Conservation (phyloP, 257 asterid genomes). For the Lithospermum erythrorhizon region DNA sequence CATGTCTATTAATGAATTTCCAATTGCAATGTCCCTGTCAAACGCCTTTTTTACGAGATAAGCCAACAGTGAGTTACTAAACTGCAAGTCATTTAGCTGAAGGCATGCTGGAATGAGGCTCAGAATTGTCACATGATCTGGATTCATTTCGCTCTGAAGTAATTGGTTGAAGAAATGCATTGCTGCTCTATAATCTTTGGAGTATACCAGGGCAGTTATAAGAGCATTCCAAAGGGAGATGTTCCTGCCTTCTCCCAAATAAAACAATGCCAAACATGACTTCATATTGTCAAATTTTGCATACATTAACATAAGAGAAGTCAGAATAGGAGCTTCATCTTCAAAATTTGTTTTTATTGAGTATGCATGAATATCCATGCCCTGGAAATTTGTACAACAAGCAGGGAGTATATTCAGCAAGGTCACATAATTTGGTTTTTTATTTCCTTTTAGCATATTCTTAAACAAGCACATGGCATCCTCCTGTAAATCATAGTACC, state of each 20-base stretch:
- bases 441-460: conserved; percentile 28
- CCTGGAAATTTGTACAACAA: conserved; percentile 26
- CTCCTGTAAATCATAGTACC: conserved; percentile 15
- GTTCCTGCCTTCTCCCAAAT: conserved; percentile 29
- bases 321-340: conserved; percentile 35
- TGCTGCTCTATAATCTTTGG: conserved; percentile 18
- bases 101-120: conserved; percentile 40
- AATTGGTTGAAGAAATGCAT: conserved; percentile 30
- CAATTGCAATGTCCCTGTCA: conserved; percentile 25
- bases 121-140: conserved; percentile 37
- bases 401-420: conserved; percentile 42
- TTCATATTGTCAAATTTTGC: conserved; percentile 25
- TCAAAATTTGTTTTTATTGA: conserved; percentile 21
- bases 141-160: conserved; percentile 22
- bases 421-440: conserved; percentile 38
- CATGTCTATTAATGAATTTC: conserved; percentile 37
- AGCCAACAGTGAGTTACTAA: conserved; percentile 30
- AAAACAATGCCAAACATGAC: conserved; percentile 30
- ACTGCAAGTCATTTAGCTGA: conserved; percentile 26
- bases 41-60: conserved; percentile 30
- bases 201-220: conserved; percentile 32
- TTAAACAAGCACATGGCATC: conserved; percentile 26
- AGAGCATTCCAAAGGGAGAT: conserved; percentile 54
- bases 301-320: conserved; percentile 55
- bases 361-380: conserved; percentile 46